Base-by-base conservation (phyloP, 176 grass and related monocot genomes). In the Aechmea fasciata region DNA sequence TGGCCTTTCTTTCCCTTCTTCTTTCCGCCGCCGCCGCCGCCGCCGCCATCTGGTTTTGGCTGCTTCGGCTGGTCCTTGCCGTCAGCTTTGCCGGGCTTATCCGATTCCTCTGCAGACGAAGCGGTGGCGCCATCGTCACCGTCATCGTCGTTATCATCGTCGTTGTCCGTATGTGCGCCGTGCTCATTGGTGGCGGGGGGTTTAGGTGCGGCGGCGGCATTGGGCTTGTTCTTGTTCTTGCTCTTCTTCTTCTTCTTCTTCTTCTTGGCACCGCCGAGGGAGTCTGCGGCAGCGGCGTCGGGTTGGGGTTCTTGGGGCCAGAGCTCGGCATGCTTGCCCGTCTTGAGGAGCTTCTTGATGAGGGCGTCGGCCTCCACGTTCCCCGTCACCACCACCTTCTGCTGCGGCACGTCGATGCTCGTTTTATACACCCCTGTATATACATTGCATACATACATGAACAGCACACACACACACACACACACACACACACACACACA, bases 321-420 rank as follows among this genome's bases (percentile, higher is more conserved):
- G 12, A 90, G 83, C 66, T 97, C 93, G 8, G 93, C 93, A 72
- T 92, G 83, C 83, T 97, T 97, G n/a, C 93, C 89, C 1, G 84
- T 81, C 84, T 97, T 97, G 77, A 81, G 54, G 20, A 97, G 93
- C 84, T 90, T 97, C 80, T 82, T 97, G 66, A 97, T 72, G 72
- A 97, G 93, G 47, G 2, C 78, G 74, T 97, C 87, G 3, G 74
- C 70, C 69, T 85, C 73, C 66, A 97, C 88, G 67, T 90, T 92
- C 81, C 93, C 79, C 57, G 85, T 84, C 20, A 97, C 84, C 51
- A 81, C 76, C 73, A 92, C 93, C 77, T 97, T 97, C 19, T 97
- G 93, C 51, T 87, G 93, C 81, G 83, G 86, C 17, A 69, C 68
- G 74, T 97, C 93, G 23, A 97, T 75, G 74, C 80, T 79, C 25